phyloP scores from a whole-genome alignment of 1,284 basidiomycete genomes.

The Apiotrichum brassicae region DNA sequence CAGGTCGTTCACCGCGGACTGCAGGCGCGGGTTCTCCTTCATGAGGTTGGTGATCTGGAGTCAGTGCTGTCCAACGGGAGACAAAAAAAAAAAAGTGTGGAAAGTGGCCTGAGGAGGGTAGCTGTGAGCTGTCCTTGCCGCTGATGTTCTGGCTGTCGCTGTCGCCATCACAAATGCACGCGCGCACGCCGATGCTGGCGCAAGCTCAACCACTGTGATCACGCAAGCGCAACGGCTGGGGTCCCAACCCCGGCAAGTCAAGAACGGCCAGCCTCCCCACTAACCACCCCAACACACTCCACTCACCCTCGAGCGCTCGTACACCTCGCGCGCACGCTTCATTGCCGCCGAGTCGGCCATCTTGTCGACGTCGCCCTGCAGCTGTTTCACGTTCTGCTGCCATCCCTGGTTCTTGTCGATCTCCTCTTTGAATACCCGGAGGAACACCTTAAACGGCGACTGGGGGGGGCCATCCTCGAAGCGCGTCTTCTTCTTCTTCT shows the following conservation, averaged over 20 bases:
- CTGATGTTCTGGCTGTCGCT: too few relatives aligned
- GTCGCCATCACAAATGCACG: too few relatives aligned
- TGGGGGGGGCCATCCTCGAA: conserved; percentile 54
- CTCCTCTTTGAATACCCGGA: conserved; percentile 87
- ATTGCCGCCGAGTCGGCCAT: conserved; percentile 95
- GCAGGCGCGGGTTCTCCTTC: conserved; percentile 88
- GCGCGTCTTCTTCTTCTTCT: conserved; percentile 14
- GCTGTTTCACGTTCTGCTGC: conserved; percentile 92
- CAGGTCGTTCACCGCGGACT: conserved; percentile 85
- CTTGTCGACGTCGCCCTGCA: conserved; percentile 96
- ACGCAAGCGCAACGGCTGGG: too few relatives aligned
- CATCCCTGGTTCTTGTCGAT: conserved; percentile 87
- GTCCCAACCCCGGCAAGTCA: too few relatives aligned
- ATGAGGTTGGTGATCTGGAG: conserved; percentile 80
- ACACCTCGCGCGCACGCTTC: conserved; percentile 81
- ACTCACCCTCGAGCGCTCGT: conserved; percentile 85
- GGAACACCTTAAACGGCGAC: conserved; percentile 93
- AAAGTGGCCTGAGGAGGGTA: neutral
- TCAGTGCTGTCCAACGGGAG: neutral
- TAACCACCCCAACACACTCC: neutral
- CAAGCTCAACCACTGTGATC: too few relatives aligned
- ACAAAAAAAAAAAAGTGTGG: neutral
- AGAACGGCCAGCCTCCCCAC: too few relatives aligned
- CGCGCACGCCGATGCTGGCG: too few relatives aligned
- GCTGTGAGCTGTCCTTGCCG: too few relatives aligned